A percentile compares a stretch with the other conserved stretches of the same genome.
Conservation (phyloP, 352 stramenopile genomes). For the Pythium aphanidermatum region DNA sequence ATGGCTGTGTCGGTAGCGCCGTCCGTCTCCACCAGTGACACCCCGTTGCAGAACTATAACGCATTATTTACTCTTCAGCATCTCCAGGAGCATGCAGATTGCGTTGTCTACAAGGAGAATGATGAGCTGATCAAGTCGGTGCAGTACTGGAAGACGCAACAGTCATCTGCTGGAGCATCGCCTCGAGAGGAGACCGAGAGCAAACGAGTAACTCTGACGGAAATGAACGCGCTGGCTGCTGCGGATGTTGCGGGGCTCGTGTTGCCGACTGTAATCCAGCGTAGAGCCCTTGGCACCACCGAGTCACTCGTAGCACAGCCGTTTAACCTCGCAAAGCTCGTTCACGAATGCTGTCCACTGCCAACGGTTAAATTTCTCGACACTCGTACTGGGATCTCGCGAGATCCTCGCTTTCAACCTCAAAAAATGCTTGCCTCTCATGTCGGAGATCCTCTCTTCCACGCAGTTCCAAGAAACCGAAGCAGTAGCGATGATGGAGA, state of each 20-base stretch:
- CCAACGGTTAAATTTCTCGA: conserved; percentile 57
- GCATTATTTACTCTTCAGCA: conserved; percentile 60
- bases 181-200: neutral
- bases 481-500: neutral
- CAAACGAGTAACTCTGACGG: conserved; percentile 36
- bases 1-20: conserved; percentile 63
- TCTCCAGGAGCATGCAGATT: conserved; percentile 67
- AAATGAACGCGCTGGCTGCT: conserved; percentile 55
- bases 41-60: conserved; percentile 86
- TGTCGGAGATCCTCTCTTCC: conserved; percentile 15
- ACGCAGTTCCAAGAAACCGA: conserved; percentile 1
- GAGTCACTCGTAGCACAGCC: conserved; percentile 6
- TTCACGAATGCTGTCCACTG: conserved; percentile 61
- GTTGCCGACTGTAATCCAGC: conserved; percentile 37
- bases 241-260: conserved; percentile 55
- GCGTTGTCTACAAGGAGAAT: conserved; percentile 83
- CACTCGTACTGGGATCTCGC: conserved; percentile 36
- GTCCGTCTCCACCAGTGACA: conserved; percentile 53
- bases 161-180: neutral
- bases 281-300: neutral
- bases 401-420: conserved; percentile 2
- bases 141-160: conserved; percentile 46
- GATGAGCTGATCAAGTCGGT: conserved; percentile 63
- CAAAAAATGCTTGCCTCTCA: neutral
- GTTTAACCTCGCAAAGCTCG: conserved; percentile 52